phyloP scores from a whole-genome alignment of 2,329 filamentous ascomycete species.

The Ascochyta rabiei region DNA sequence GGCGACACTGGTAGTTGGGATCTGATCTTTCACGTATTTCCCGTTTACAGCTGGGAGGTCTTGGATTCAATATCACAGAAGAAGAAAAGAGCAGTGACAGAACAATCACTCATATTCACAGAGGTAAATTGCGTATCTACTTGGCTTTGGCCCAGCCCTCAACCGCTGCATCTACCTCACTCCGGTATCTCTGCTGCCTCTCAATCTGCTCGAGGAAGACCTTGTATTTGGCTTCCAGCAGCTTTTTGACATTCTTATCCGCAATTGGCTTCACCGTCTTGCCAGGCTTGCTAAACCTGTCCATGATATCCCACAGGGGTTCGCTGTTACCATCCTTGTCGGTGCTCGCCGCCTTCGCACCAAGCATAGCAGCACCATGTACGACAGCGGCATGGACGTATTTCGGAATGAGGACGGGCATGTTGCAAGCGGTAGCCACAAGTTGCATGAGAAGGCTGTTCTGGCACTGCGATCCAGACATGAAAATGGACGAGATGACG shows the following conservation, averaged over 20 bases:
- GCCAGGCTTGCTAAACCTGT: conserved; percentile 93
- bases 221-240: conserved; percentile 88
- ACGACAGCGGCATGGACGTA: conserved; percentile 97
- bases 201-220: conserved; percentile 94
- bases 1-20: too few relatives aligned
- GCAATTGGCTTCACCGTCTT: conserved; percentile 78
- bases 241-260: conserved; percentile 74
- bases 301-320: conserved; percentile 95
- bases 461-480: conserved; percentile 97
- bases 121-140: not conserved
- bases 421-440: conserved; percentile 85
- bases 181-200: conserved; percentile 82
- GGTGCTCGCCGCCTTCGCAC: conserved; percentile 92
- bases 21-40: too few relatives aligned
- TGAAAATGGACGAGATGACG: conserved; percentile 90
- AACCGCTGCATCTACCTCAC: conserved; percentile 69
- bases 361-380: conserved; percentile 97
- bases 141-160: conserved; percentile 36
- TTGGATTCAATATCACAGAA: too few relatives aligned
- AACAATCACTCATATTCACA: too few relatives aligned
- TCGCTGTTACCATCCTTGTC: conserved; percentile 79
- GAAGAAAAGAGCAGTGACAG: too few relatives aligned
- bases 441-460: conserved; percentile 91
- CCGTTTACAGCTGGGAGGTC: too few relatives aligned
- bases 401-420: conserved; percentile 90